Evolutionary conservation across 169 alveolate genomes (phyloP).

Genomic region (Plasmodium gallinaceum): DNA sequence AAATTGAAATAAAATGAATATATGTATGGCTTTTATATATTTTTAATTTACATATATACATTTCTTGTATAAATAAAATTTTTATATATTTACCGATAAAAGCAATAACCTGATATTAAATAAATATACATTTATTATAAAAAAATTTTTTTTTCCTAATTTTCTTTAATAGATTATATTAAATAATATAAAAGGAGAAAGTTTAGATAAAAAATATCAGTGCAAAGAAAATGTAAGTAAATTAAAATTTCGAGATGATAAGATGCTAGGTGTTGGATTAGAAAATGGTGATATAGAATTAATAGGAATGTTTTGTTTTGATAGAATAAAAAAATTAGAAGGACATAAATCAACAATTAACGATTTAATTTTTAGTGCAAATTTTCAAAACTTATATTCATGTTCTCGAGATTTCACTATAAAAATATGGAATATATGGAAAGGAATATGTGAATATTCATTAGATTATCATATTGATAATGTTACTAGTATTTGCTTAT

Average conservation of each 20-base stretch:
- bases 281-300: constrained; percentile 69
- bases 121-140: not conserved
- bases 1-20: not conserved
- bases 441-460: constrained; percentile 43
- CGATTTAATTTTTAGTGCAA: constrained; percentile 41
- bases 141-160: not conserved
- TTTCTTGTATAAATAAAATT: not conserved
- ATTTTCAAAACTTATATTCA: constrained; percentile 61
- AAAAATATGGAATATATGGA: constrained; percentile 73
- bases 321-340: constrained; percentile 47
- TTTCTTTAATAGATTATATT: constrained; percentile 25
- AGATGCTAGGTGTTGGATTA: constrained; percentile 61
- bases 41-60: not conserved
- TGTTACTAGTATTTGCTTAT: constrained; percentile 37
- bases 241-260: constrained; percentile 65
- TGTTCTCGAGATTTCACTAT: constrained; percentile 75
- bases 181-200: constrained; percentile 20
- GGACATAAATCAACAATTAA: constrained; percentile 73
- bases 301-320: constrained; percentile 39
- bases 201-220: constrained; percentile 41
- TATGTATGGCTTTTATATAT: not conserved
- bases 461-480: constrained; percentile 71
- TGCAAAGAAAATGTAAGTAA: constrained; percentile 48
- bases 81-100: no score
- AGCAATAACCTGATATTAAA: no score